phyloP scores from a whole-genome alignment of 169 alveolate genomes.

The Babesia ovata region DNA sequence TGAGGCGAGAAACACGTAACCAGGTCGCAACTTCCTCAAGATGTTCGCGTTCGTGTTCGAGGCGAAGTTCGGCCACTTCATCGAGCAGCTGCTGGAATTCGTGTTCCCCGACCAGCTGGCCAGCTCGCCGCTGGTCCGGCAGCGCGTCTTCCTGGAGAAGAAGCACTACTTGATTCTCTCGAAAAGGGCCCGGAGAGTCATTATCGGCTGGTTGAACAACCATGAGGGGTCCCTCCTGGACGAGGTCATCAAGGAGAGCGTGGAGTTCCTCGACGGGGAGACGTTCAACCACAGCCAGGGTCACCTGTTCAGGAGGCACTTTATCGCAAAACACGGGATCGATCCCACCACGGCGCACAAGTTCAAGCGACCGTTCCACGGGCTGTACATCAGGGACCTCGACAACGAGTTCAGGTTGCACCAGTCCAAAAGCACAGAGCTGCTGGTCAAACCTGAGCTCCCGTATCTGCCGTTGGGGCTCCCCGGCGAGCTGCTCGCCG shows the following conservation, averaged over 20 bases:
- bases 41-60: conserved; percentile 51
- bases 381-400: conserved; percentile 47
- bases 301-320: conserved; percentile 50
- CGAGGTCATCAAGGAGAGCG: conserved; percentile 49
- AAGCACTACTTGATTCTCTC: conserved; percentile 24
- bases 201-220: conserved; percentile 58
- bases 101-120: conserved; percentile 53
- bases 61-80: conserved; percentile 44
- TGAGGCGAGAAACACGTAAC: too few species aligned
- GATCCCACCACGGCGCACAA: conserved; percentile 53
- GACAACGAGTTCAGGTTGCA: conserved; percentile 33
- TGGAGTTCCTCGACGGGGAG: conserved; percentile 67
- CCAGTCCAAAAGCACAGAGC: conserved; percentile 15
- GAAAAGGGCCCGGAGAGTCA: conserved; percentile 43
- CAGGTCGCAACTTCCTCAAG: conserved; percentile 53
- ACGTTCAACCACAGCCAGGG: conserved; percentile 48
- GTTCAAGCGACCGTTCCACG: conserved; percentile 50
- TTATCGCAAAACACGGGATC: conserved; percentile 51
- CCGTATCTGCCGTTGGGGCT: conserved; percentile 42
- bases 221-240: conserved; percentile 52
- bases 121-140: conserved; percentile 35
- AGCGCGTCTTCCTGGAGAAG: conserved; percentile 27
- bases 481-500: conserved; percentile 35
- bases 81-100: conserved; percentile 39
- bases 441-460: conserved; percentile 13